Conservation (phyloP, 1,284 basidiomycete genomes). For the Boletus albobrunnescens region DNA sequence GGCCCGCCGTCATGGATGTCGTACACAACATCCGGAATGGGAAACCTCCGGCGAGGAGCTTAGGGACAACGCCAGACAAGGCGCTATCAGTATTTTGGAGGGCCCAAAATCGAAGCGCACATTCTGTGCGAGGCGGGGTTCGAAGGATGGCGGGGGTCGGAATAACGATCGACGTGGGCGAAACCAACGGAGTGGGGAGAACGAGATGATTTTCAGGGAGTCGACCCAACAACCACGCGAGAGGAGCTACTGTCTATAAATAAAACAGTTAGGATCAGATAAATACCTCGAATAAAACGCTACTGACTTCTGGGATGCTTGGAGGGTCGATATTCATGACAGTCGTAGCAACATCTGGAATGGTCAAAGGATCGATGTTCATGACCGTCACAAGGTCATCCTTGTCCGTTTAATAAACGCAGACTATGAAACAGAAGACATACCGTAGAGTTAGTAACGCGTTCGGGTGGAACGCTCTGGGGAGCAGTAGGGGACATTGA, state of each 20-base stretch:
- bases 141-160: background rate
- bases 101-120: background rate
- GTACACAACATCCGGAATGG: background rate
- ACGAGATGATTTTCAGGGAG: background rate
- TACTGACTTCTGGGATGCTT: background rate
- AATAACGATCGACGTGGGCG: background rate
- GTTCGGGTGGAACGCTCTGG: background rate
- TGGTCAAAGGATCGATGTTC: background rate
- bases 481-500: too few relatives aligned
- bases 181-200: background rate
- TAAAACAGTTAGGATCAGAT: background rate
- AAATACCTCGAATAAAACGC: background rate
- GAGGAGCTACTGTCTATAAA: too few relatives aligned
- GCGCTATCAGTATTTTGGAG: background rate
- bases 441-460: background rate
- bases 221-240: background rate
- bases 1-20: background rate
- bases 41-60: background rate
- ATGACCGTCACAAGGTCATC: background rate
- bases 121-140: background rate
- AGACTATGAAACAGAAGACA: background rate
- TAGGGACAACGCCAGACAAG: background rate
- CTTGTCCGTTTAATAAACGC: background rate
- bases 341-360: background rate
- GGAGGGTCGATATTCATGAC: background rate